phyloP scores from a whole-genome alignment of 2,329 filamentous ascomycete genomes.

The Exophiala aquamarina region DNA sequence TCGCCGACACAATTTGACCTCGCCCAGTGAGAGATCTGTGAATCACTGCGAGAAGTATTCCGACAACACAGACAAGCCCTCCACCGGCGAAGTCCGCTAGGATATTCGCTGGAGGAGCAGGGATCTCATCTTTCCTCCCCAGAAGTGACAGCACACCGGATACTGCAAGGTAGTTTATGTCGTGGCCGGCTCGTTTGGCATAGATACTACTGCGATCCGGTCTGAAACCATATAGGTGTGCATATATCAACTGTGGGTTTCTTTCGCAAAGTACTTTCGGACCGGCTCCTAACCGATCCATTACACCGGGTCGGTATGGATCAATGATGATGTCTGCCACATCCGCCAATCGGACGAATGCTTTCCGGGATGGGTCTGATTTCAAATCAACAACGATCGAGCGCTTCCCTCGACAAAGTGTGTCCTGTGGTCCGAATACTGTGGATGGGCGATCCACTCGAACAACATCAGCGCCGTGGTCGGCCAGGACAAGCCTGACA shows the following conservation, averaged over 20 bases:
- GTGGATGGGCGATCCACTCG: constrained; percentile 69
- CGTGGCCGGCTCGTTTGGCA: constrained; percentile 82
- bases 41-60: constrained; percentile 76
- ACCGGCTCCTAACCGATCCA: constrained; percentile 64
- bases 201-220: constrained; percentile 71
- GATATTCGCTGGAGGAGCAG: constrained; percentile 80
- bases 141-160: constrained; percentile 76
- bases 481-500: constrained; percentile 64
- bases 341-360: constrained; percentile 60
- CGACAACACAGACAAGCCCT: constrained; percentile 76
- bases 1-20: constrained; percentile 89
- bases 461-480: constrained; percentile 72
- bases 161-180: constrained; percentile 94
- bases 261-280: constrained; percentile 53
- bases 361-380: constrained; percentile 49
- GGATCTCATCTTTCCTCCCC: constrained; percentile 60
- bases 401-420: constrained; percentile 45
- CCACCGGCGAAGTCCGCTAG: constrained; percentile 90
- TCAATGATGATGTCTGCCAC: constrained; percentile 68
- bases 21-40: constrained; percentile 53
- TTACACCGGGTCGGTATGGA: constrained; percentile 66
- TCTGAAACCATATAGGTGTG: constrained; percentile 84
- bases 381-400: constrained; percentile 64
- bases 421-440: constrained; percentile 61
- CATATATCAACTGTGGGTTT: constrained; percentile 77